A percentile compares a stretch with the other conserved stretches of the same genome.
Evolutionary conservation across 169 alveolate species (phyloP).

Genomic region (Plasmodium vivax): DNA sequence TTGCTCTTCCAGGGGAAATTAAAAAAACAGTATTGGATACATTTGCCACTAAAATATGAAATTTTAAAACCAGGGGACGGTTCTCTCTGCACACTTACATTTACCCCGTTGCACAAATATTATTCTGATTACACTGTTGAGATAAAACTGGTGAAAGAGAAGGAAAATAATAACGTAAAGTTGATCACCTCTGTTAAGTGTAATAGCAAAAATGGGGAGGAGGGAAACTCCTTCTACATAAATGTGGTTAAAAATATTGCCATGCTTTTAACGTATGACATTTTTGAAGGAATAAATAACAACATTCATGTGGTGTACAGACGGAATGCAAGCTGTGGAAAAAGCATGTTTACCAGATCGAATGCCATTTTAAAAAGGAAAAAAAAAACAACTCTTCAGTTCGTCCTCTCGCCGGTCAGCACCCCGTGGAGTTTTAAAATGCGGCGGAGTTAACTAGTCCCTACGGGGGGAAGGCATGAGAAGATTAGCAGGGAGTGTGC

Average conservation of each 20-base stretch:
- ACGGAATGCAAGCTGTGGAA: slow-evolving; percentile 9
- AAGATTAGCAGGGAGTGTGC: background rate
- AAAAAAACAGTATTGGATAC: slow-evolving; percentile 65
- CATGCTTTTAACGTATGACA: slow-evolving; percentile 40
- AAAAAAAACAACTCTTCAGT: background rate
- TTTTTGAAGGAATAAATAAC: slow-evolving; percentile 61
- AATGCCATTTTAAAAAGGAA: slow-evolving; percentile 1
- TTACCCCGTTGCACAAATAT: slow-evolving; percentile 59
- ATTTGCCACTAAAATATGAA: slow-evolving; percentile 36
- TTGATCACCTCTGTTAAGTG: slow-evolving; percentile 14
- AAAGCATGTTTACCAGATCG: slow-evolving; percentile 25
- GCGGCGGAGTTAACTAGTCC: background rate
- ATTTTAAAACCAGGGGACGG: slow-evolving; percentile 8
- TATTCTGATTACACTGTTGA: slow-evolving; percentile 55
- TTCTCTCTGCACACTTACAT: slow-evolving; percentile 22
- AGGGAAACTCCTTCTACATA: background rate
- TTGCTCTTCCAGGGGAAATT: slow-evolving; percentile 59
- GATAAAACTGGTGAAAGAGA: slow-evolving; percentile 35
- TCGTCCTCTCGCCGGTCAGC: background rate
- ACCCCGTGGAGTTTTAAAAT: slow-evolving; percentile 2
- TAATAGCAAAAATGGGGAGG: background rate
- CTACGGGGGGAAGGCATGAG: background rate
- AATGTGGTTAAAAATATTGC: slow-evolving; percentile 43
- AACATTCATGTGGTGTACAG: slow-evolving; percentile 28
- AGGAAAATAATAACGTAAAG: slow-evolving; percentile 10